phyloP scores from a whole-genome alignment of 2,329 filamentous ascomycete genomes.

The Juglanconis juglandina region DNA sequence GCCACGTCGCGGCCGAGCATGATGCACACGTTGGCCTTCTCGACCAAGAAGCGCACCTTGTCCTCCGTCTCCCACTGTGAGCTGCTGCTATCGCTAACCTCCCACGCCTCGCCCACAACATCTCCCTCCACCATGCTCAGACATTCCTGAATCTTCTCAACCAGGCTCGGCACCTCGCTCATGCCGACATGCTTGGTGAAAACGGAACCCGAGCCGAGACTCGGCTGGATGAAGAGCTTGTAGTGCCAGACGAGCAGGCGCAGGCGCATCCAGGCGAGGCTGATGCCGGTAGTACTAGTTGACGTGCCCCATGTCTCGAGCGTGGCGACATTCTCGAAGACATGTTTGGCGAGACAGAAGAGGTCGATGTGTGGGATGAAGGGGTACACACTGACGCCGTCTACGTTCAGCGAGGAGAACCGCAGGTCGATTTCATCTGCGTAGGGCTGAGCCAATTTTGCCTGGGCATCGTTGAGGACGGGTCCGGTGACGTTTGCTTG shows the following conservation, averaged over 20 bases:
- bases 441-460: slow-evolving; percentile 12
- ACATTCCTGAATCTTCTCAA: slow-evolving; percentile 43
- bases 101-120: slow-evolving; percentile 27
- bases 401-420: slow-evolving; percentile 67
- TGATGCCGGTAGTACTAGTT: slow-evolving; percentile 20
- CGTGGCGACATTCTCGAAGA: slow-evolving; percentile 33
- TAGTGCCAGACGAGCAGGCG: slow-evolving; percentile 70
- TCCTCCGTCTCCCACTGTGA: slow-evolving; percentile 42
- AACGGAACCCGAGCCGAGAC: slow-evolving; percentile 49
- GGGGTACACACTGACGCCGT: slow-evolving; percentile 83
- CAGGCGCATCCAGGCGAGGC: slow-evolving; percentile 60
- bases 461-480: slow-evolving; percentile 48
- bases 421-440: slow-evolving; percentile 47
- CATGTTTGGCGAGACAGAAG: slow-evolving; percentile 66
- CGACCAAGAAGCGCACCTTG: slow-evolving; percentile 71
- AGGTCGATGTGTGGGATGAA: slow-evolving; percentile 82
- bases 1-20: slow-evolving; percentile 78
- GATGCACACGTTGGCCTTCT: slow-evolving; percentile 78
- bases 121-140: slow-evolving; percentile 40
- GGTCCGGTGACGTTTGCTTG: slow-evolving; percentile 88
- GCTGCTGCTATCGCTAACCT: slow-evolving; percentile 16
- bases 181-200: slow-evolving; percentile 56
- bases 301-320: slow-evolving; percentile 33
- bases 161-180: slow-evolving; percentile 57
- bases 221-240: slow-evolving; percentile 57